Percentiles rank a stretch among this genome's conserved stretches.
These are phyloP conservation scores for Ophiostoma quercus DNA, from an alignment of 2,329 filamentous ascomycete genomes.

Conservation along the genomic window DNA sequence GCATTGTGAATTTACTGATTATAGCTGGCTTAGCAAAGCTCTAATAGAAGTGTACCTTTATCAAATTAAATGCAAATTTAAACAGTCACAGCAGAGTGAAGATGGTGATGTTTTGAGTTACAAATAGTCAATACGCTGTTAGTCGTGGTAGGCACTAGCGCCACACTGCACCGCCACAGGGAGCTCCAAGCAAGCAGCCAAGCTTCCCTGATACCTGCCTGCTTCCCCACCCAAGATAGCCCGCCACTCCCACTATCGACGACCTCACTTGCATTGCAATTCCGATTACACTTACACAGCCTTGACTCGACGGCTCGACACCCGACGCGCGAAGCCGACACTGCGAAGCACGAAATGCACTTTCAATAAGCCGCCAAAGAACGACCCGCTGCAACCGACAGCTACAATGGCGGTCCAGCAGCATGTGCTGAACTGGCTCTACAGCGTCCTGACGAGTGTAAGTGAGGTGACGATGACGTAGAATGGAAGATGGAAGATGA, in stretches of 20 bases:
- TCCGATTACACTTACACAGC: neutral
- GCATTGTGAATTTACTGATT: neutral
- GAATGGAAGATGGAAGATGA: neutral
- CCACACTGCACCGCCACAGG: constrained; percentile 17
- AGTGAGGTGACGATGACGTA: constrained; percentile 25
- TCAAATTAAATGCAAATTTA: no score
- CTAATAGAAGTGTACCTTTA: no score
- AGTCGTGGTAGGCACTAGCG: neutral
- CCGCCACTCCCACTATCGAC: constrained; percentile 14
- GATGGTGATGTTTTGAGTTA: neutral
- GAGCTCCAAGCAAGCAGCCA: constrained; percentile 7
- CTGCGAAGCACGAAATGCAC: neutral
- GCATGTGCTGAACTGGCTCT: constrained; percentile 90
- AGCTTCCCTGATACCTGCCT: constrained; percentile 1
- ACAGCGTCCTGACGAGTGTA: constrained; percentile 79
- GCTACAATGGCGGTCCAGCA: constrained; percentile 66
- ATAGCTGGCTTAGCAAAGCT: no score
- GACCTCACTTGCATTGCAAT: neutral
- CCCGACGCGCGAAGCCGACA: neutral
- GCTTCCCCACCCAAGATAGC: constrained; percentile 14
- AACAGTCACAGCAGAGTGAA: no score
- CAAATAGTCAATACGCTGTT: neutral
- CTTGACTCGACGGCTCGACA: neutral
- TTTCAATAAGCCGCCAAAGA: neutral
- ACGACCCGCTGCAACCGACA: neutral